A percentile compares a stretch with the other conserved stretches of the same genome.
These are phyloP conservation scores for Boletellus dicymbophilus DNA, from an alignment of 1,284 basidiomycete genomes.

Conservation along the genomic window DNA sequence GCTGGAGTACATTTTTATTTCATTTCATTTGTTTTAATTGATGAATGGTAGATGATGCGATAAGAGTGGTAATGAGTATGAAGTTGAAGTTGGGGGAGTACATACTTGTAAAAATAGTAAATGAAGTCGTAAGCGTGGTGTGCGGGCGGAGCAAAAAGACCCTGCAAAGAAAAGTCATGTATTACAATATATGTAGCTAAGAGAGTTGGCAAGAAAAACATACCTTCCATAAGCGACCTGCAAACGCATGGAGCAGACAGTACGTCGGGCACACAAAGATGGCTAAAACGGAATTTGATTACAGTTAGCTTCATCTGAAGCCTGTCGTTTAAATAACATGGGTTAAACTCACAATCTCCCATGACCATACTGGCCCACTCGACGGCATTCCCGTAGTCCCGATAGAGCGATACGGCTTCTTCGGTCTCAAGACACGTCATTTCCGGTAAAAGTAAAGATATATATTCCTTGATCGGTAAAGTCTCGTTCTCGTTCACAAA, in stretches of 20 bases:
- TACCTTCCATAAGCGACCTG: conserved; percentile 23
- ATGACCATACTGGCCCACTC: conserved; percentile 17
- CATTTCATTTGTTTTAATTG: no score
- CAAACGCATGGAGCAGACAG: conserved; percentile 17
- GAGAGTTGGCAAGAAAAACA: no score
- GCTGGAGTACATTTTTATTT: no score
- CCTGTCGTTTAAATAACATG: no score
- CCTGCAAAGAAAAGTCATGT: conserved; percentile 4
- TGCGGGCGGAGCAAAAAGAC: conserved; percentile 24
- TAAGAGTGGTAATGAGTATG: no score
- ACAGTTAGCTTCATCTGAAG: no score
- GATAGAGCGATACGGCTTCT: conserved; percentile 14
- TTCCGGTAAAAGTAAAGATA: conserved; percentile 23
- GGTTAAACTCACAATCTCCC: conserved; percentile 29
- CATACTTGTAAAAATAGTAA: conserved; percentile 24
- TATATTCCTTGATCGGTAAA: conserved; percentile 13
- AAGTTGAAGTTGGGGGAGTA: no score
- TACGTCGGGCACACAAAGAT: conserved; percentile 25
- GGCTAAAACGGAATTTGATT: no score
- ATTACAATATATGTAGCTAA: not conserved
- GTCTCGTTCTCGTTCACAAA: conserved; percentile 15
- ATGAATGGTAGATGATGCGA: no score
- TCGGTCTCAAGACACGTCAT: conserved; percentile 8
- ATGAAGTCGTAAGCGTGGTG: conserved; percentile 7
- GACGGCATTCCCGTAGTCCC: conserved; percentile 7